Evolutionary conservation across 225 moss, liverwort and hornwort genomes (phyloP), one percentile per base, ranked within the genome.

Genomic region (Marchantia polymorpha): DNA sequence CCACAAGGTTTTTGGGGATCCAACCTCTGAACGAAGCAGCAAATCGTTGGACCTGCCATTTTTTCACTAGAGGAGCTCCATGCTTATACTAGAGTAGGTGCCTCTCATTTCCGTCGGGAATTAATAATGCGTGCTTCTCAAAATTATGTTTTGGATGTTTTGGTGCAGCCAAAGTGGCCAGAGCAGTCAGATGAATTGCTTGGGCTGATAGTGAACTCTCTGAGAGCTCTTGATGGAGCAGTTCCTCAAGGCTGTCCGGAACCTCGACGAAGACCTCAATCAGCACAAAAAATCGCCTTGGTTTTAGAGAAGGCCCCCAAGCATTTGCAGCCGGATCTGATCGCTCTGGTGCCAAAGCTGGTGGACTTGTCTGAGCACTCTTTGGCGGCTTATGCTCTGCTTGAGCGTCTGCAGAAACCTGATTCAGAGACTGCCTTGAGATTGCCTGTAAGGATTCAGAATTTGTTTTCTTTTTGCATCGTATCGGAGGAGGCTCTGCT

Each of bases 341-440:
- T 99, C 72, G 95, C 94, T 91, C 90, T 95, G 91, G 99, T 99
- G 90, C 99, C 99, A 88, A 99, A 99, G 91, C 90, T 99, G 75
- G 93, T 99, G 82, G 99, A 99, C 85, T 88, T 90, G 64, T 92
- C 99, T 58, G 99, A 99, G 84, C 99, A 99, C 84, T 91, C 99
- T 17, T 83, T 95, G 86, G 99, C 95, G 86, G 95, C 95, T 63
- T 91, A 88, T 86, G 88, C 92, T 25, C 89, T 99, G 81, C 88
- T 99, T 85, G 95, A 99, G 84, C 95, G 93, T 50, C 90, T 99
- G 72, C 95, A 91, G 68, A 91, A 92, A 88, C 90, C 93, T 83
- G 95, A 95, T 85, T 89, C 92, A 70, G 99, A 99, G 75, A 89
- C 91, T 83, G 89, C 92, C 69, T 87, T 99, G 82, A 90, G 95